A percentile compares a stretch with the other conserved stretches of the same genome.
phyloP scores from a whole-genome alignment of 768 basidiomycete genomes.

The Lactarius hatsudake region DNA sequence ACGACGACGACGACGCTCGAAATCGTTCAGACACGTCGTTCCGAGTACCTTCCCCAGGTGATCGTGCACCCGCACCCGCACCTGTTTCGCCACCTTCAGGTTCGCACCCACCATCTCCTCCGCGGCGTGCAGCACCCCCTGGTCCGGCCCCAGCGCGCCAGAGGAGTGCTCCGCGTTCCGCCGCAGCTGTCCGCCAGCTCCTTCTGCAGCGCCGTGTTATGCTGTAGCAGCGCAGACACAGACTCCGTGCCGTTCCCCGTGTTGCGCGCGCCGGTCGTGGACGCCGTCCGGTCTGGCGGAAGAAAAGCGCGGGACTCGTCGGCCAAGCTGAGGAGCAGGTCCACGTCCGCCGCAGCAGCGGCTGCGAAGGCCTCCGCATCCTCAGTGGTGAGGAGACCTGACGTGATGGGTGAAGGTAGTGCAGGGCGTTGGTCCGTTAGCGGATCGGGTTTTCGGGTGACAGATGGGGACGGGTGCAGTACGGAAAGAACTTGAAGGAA shows the following conservation, averaged over 20 bases:
- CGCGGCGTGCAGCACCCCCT: constrained; percentile 35
- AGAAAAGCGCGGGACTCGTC: constrained; percentile 28
- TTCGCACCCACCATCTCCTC: constrained; percentile 58
- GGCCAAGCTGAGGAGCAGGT: constrained; percentile 15
- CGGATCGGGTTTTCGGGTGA: constrained; percentile 34
- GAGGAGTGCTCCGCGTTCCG: too few species aligned
- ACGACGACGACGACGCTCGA: constrained; percentile 49
- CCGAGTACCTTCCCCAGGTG: constrained; percentile 47
- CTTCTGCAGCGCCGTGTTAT: too few species aligned
- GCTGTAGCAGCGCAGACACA: too few species aligned
- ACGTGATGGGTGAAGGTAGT: constrained; percentile 28
- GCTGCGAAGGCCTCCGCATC: not conserved
- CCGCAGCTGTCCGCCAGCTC: constrained; percentile 24
- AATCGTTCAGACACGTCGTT: constrained; percentile 51
- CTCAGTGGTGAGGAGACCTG: constrained; percentile 13
- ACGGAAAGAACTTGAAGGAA: too few species aligned
- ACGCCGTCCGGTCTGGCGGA: constrained; percentile 24
- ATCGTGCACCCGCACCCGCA: constrained; percentile 6
- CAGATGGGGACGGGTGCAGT: too few species aligned
- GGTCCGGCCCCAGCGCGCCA: constrained; percentile 29
- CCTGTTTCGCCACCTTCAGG: too few species aligned
- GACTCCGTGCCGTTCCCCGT: constrained; percentile 1
- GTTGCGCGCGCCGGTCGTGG: not conserved
- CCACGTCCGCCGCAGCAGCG: not conserved
- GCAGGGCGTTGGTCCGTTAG: not conserved